Conservation (phyloP, 768 basidiomycete species). For the Mycena floridula region DNA sequence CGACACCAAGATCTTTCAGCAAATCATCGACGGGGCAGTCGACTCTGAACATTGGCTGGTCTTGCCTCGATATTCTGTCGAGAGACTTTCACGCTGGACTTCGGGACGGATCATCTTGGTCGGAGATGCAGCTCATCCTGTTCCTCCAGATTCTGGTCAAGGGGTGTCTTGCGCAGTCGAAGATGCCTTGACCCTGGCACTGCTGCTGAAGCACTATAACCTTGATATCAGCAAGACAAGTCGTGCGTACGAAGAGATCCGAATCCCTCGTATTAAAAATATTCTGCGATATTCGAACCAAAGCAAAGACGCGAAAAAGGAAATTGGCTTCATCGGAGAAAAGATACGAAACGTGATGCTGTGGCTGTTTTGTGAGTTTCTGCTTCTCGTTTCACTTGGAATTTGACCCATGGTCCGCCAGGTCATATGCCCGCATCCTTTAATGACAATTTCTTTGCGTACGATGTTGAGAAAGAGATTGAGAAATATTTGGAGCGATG, state of each 20-base stretch:
- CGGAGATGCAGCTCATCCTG: slow-evolving; percentile 38
- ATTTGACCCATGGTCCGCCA: no score
- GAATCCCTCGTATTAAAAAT: slow-evolving; percentile 24
- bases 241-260: slow-evolving; percentile 24
- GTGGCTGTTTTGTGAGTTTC: slow-evolving; percentile 24
- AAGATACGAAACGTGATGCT: slow-evolving; percentile 27
- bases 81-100: slow-evolving; percentile 29
- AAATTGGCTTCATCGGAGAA: slow-evolving; percentile 22
- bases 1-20: slow-evolving; percentile 12
- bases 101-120: slow-evolving; percentile 30
- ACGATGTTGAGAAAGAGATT: no score
- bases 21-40: slow-evolving; percentile 14
- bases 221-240: not conserved
- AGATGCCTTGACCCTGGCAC: slow-evolving; percentile 29
- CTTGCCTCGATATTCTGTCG: slow-evolving; percentile 30
- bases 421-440: no score
- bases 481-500: no score
- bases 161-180: slow-evolving; percentile 35
- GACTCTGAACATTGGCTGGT: slow-evolving; percentile 7
- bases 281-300: slow-evolving; percentile 28
- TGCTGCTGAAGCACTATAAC: slow-evolving; percentile 27
- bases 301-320: slow-evolving; percentile 24
- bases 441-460: no score
- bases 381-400: not conserved
- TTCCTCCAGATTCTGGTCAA: slow-evolving; percentile 37